phyloP scores from a whole-genome alignment of 768 basidiomycete genomes.

The Leccinum truebloodii region DNA sequence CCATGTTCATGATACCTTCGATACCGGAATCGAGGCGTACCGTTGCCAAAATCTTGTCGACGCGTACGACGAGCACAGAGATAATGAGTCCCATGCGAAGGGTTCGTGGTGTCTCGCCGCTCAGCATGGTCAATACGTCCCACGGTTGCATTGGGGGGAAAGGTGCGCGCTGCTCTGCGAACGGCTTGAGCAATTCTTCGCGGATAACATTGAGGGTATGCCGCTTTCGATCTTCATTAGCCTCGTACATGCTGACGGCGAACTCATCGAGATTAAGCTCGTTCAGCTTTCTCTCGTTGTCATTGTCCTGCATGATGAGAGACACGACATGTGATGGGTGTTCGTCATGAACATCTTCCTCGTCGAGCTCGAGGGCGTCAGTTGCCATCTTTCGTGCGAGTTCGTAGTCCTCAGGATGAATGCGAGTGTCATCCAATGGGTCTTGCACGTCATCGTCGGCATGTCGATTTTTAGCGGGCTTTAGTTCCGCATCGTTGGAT shows the following conservation, averaged over 20 bases:
- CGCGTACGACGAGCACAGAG: constrained; percentile 66
- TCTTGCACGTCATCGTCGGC: constrained; percentile 74
- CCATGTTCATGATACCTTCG: constrained; percentile 71
- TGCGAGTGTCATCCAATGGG: constrained; percentile 91
- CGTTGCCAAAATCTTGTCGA: constrained; percentile 44
- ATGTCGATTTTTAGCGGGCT: constrained; percentile 58
- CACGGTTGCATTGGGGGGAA: constrained; percentile 68
- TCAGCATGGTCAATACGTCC: constrained; percentile 94
- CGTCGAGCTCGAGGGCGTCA: constrained; percentile 95
- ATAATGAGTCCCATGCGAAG: constrained; percentile 80
- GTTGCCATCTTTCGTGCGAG: constrained; percentile 98
- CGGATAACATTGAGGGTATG: constrained; percentile 88
- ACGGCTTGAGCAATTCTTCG: constrained; percentile 80
- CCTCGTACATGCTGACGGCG: constrained; percentile 85
- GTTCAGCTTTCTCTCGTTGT: constrained; percentile 77
- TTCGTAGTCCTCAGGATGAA: constrained; percentile 98
- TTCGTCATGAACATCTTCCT: constrained; percentile 91
- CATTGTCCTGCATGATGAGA: constrained; percentile 79
- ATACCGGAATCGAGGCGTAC: constrained; percentile 93
- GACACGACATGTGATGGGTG: constrained; percentile 90
- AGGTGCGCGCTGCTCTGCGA: constrained; percentile 65
- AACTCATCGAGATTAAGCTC: constrained; percentile 96
- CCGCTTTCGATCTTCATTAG: constrained; percentile 83
- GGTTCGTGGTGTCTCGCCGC: constrained; percentile 83
- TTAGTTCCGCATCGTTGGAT: constrained; percentile 65